These are phyloP conservation scores for Apium graveolens DNA, from an alignment of 129 eudicot genomes.

Conservation along the genomic window DNA sequence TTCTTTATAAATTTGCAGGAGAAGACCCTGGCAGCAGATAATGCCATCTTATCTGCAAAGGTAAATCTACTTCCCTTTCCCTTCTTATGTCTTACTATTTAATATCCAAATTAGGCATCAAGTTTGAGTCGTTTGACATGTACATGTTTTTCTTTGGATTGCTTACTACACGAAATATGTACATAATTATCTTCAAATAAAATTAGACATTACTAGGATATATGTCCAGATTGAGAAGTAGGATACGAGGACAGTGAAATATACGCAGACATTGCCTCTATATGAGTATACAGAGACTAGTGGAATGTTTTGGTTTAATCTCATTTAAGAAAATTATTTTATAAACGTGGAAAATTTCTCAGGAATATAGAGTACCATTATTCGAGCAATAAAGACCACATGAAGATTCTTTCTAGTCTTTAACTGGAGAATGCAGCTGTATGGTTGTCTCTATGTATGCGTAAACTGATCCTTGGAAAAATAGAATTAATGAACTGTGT, in stretches of 20 bases:
- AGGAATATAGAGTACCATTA: background rate
- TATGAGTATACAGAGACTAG: too few relatives aligned
- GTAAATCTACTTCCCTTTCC: constrained; percentile 25
- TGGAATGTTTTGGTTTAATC: too few relatives aligned
- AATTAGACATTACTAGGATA: background rate
- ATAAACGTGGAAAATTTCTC: background rate
- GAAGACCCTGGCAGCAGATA: constrained; percentile 64
- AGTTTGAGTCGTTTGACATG: too few relatives aligned
- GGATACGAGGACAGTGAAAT: background rate
- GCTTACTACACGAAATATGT: too few relatives aligned
- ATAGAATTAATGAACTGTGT: background rate
- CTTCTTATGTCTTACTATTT: background rate
- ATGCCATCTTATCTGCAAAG: constrained; percentile 62
- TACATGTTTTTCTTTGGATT: background rate
- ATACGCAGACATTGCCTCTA: background rate
- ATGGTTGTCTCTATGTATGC: background rate
- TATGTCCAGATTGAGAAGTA: background rate
- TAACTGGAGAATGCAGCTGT: background rate
- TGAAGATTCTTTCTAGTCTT: background rate
- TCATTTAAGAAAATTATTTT: too few relatives aligned
- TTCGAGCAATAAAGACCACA: background rate
- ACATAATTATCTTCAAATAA: background rate
- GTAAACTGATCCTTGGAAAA: too few relatives aligned
- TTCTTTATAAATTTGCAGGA: constrained; percentile 35
- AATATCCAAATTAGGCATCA: background rate